Base-by-base conservation (phyloP, 768 basidiomycete genomes). In the Amanita rimosa region DNA sequence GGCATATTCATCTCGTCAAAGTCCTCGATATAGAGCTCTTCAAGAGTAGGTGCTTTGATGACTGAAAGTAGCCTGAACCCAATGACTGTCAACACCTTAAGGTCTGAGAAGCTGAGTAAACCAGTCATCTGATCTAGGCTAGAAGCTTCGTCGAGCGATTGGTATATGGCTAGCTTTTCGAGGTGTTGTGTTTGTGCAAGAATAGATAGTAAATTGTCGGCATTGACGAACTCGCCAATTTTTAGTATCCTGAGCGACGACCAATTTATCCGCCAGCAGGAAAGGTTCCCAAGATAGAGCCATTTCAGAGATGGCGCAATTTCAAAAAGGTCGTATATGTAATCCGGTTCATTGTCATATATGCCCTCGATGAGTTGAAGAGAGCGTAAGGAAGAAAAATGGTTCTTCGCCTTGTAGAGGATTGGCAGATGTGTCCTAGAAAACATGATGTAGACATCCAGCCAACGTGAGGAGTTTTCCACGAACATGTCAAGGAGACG, bases 371-470 rank as follows among this genome's bases (percentile, higher is more conserved):
- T 22, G 17, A 40, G 38, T 29, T 48, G 47, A 5, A 40, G 6
- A 14, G 38, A 29, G 27, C 17, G 37, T 21, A 48, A 17, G 1
- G 41, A 26, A 8, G 47, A 38, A 13, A 48, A 16, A 33, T 17
- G 47, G 14, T 41, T 31, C 27, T 40, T 48, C 10, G 47, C 47
- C 27, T 26, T n/a, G 8, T 48, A 41, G 4, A 48, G 47, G 13
- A 34, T 40, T 3, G 47, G 29, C 6, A 48, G 14, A 39, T 40
- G 29, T 14, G 26, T 40, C 3, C 6, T 3, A 17, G 16, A 13
- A 4, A 27, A 39, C 13, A 16, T 14, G 27, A 48, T 29, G 13
- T 37, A 16, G 6, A 40, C 29, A 11, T 48, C 36, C 14, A 31
- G 24, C 47, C 47, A 48, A 3, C 38, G 29, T 22, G 17, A 7